phyloP scores from a whole-genome alignment of 208 protist species.

The Leishmania guyanensis region DNA sequence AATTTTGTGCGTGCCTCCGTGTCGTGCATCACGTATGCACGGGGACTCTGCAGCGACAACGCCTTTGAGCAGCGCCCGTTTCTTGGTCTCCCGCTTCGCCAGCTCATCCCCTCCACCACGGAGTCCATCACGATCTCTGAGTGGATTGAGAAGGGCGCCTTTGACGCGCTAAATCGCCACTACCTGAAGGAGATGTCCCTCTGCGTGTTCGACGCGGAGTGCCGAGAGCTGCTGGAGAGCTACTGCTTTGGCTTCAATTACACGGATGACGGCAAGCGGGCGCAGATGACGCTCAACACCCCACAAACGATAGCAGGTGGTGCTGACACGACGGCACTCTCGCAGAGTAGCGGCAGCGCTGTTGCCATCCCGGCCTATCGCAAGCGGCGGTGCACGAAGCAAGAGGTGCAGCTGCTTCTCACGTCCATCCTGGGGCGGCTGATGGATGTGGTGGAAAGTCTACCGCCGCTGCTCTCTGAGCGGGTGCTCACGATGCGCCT shows the following conservation, averaged over 20 bases:
- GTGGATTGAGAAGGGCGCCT: conserved; percentile 82
- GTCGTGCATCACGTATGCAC: conserved; percentile 76
- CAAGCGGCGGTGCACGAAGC: conserved; percentile 39
- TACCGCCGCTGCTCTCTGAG: conserved; percentile 70
- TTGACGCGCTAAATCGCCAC: conserved; percentile 78
- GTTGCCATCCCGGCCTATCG: not conserved
- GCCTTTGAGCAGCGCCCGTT: conserved; percentile 65
- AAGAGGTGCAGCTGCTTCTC: conserved; percentile 64
- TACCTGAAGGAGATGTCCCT: conserved; percentile 82
- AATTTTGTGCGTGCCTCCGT: conserved; percentile 81
- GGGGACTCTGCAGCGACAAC: conserved; percentile 73
- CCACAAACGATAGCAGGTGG: conserved; percentile 28
- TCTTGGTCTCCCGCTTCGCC: conserved; percentile 60
- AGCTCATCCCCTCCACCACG: conserved; percentile 56
- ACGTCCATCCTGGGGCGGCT: conserved; percentile 58
- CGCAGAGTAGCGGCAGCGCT: not conserved
- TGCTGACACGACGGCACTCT: not conserved
- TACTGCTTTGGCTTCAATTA: conserved; percentile 81
- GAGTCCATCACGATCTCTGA: conserved; percentile 64
- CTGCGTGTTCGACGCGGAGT: conserved; percentile 70
- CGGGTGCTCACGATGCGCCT: conserved; percentile 80
- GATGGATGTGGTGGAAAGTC: conserved; percentile 56
- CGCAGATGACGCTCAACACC: conserved; percentile 48
- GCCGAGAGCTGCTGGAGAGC: conserved; percentile 67
- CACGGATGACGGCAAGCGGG: conserved; percentile 46